These are phyloP conservation scores for Pichia cactophila DNA, from an alignment of 1,139 yeast genomes.

Conservation along the genomic window DNA sequence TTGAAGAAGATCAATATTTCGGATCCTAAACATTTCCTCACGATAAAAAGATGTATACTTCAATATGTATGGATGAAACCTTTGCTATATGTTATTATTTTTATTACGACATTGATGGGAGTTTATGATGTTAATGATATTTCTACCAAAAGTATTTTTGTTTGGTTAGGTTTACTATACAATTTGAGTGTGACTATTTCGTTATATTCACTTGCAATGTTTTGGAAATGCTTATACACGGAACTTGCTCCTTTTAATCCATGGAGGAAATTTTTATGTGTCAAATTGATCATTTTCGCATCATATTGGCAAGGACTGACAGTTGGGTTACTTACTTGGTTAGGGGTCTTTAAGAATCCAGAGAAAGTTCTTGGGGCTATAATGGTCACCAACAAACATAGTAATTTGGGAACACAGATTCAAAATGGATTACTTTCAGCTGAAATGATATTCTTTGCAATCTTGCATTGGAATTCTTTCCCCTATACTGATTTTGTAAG, in stretches of 20 bases:
- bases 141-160: constrained; percentile 42
- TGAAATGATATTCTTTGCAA: constrained; percentile 79
- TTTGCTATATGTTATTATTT: constrained; percentile 50
- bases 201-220: constrained; percentile 75
- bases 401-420: constrained; percentile 18
- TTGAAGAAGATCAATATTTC: constrained; percentile 67
- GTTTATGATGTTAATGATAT: constrained; percentile 46
- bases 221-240: constrained; percentile 79
- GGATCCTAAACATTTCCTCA: constrained; percentile 73
- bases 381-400: constrained; percentile 33
- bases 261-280: constrained; percentile 87
- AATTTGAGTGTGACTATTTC: constrained; percentile 77
- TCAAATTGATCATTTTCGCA: constrained; percentile 87
- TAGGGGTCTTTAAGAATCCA: constrained; percentile 40
- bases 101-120: constrained; percentile 45
- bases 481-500: constrained; percentile 66
- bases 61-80: constrained; percentile 98
- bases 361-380: constrained; percentile 20
- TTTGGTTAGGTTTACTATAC: constrained; percentile 66
- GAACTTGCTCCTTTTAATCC: constrained; percentile 81
- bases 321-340: constrained; percentile 51
- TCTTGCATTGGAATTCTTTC: constrained; percentile 84
- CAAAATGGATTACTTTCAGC: constrained; percentile 78
- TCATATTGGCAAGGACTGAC: constrained; percentile 93
- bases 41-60: constrained; percentile 74